These are phyloP conservation scores for Aspergillus tanneri DNA, from an alignment of 2,329 filamentous ascomycete genomes.

Conservation along the genomic window DNA sequence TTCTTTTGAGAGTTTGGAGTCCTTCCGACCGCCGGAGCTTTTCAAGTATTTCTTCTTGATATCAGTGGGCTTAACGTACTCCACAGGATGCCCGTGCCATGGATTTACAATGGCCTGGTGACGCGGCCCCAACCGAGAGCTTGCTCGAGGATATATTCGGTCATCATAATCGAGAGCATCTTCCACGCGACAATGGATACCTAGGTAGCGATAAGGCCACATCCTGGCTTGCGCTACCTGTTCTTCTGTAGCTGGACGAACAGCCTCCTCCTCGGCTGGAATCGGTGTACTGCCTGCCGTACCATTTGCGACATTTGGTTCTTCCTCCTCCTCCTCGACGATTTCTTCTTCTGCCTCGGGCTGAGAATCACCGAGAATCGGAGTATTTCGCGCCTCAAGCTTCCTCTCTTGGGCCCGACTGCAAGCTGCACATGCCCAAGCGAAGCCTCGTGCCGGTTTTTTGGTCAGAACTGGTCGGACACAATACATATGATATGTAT, in stretches of 20 bases:
- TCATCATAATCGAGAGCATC: conserved; percentile 97
- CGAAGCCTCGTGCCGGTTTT: conserved; percentile 95
- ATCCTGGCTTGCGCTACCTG: conserved; percentile 90
- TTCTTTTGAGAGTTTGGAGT: conserved; percentile 76
- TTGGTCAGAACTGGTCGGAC: conserved; percentile 88
- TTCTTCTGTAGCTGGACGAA: conserved; percentile 69
- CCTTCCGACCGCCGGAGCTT: conserved; percentile 65
- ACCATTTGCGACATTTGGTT: conserved; percentile 54
- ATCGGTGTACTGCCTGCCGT: conserved; percentile 66
- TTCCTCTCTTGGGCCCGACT: conserved; percentile 93
- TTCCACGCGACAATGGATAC: conserved; percentile 91
- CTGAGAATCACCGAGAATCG: conserved; percentile 59
- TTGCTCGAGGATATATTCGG: conserved; percentile 92
- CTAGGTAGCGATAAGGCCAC: conserved; percentile 95
- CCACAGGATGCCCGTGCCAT: conserved; percentile 84
- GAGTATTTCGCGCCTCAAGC: conserved; percentile 84
- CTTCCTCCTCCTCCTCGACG: conserved; percentile 73
- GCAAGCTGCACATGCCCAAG: conserved; percentile 95
- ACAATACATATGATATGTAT: conserved; percentile 98
- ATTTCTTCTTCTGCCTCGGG: conserved; percentile 63
- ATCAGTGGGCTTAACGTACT: conserved; percentile 85
- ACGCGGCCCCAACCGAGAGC: conserved; percentile 83
- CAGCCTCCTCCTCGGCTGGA: conserved; percentile 53
- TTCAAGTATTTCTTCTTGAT: conserved; percentile 74
- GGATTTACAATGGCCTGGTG: conserved; percentile 83